Conservation (phyloP, 2,329 filamentous ascomycete genomes). For the Blastomyces silverae region DNA sequence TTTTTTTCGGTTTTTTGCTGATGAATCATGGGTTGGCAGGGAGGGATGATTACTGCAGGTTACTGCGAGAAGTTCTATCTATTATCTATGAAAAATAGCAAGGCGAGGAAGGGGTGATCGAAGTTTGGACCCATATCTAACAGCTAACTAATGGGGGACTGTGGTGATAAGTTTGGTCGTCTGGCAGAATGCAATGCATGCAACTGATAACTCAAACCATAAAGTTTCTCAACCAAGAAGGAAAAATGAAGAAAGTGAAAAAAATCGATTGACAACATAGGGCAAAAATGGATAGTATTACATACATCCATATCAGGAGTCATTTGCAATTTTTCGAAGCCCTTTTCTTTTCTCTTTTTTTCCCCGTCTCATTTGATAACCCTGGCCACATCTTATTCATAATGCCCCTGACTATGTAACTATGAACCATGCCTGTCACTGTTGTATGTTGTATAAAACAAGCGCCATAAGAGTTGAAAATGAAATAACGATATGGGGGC, state of each 20-base stretch:
- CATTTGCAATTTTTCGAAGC: too few relatives aligned
- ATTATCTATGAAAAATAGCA: too few relatives aligned
- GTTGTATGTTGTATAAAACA: neutral
- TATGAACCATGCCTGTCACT: too few relatives aligned
- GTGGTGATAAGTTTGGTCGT: too few relatives aligned
- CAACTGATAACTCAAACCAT: neutral
- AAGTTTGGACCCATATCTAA: too few relatives aligned
- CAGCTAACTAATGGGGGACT: too few relatives aligned
- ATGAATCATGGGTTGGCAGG: neutral
- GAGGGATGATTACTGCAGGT: slow-evolving; percentile 5
- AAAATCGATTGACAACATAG: neutral
- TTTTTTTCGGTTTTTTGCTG: neutral
- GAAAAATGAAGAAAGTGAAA: neutral
- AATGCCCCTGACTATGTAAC: too few relatives aligned
- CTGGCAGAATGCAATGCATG: neutral
- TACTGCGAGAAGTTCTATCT: neutral
- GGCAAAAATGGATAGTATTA: neutral
- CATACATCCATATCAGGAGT: too few relatives aligned
- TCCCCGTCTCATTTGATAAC: neutral
- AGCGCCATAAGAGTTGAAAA: too few relatives aligned
- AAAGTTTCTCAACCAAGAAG: neutral
- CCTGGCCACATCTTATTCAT: neutral
- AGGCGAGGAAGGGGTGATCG: too few relatives aligned
- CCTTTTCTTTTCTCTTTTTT: too few relatives aligned
- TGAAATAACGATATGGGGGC: too few relatives aligned